Base-by-base conservation (phyloP, 2,329 filamentous ascomycete species). In the Emergomyces africanus region DNA sequence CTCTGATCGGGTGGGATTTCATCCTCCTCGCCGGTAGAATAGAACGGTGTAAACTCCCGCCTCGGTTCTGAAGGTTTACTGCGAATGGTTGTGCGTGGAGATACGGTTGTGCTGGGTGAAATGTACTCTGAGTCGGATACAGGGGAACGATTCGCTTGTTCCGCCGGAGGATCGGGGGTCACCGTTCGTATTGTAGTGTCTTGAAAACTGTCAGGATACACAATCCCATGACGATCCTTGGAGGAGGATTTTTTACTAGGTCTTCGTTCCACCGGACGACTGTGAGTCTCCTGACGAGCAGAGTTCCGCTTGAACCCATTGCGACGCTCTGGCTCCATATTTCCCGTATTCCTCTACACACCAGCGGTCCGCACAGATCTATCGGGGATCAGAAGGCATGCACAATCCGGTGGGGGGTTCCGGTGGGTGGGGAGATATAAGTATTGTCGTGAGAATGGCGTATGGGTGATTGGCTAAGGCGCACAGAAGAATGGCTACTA, bases 241-340 rank as follows among this genome's bases (percentile, higher is more conserved):
- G 75, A 77, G 33, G 75, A 75, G 37, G 75, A 75, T 62, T 77
- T 77, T 64, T 77, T 78, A 68, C 75, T 77, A 10, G 75, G 67
- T 44, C 74, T 69, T 53, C 74, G 70, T 67, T 76, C 74, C 61
- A 77, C 69, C 37, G 73, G 72, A 59, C 73, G 71, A 61, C 68
- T 72, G 61, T 74, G 68, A 50, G 66, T 62, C 59, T 70, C 70
- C 57, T 74, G 70, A 56, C 72, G 71, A 62, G 70, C 66, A 23
- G 73, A 74, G 62, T 72, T 72, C 64, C 72, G 70, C 64, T 73
- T 73, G 62, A 68, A 68, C 39, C 70, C 71, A 69, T 74, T 73
- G 57, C 70, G 66, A 65, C 71, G 69, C 62, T 75, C 74, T 64
- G 71, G 64, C 63, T 75, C 74, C 74, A 76, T 75, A 61, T 67